Evolutionary conservation across 2,329 filamentous ascomycete species (phyloP), one percentile per base, ranked within the genome.

Genomic region (Pseudopithomyces chartarum): DNA sequence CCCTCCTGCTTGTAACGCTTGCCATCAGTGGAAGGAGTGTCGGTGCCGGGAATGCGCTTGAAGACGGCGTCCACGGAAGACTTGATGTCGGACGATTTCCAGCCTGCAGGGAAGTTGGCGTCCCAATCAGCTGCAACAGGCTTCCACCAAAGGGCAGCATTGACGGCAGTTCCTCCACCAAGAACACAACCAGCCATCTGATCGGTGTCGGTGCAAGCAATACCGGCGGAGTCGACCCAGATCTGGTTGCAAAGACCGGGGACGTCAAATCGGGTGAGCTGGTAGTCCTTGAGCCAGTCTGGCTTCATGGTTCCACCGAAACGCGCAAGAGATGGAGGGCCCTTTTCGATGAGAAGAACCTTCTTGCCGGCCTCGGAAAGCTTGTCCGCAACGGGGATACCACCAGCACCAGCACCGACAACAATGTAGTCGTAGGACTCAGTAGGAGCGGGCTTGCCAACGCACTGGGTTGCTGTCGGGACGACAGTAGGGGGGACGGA

Each of bases 161-260:
- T 91, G 66, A 90, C 80, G 26, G 86, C 84, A 13, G 85, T 84
- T 7, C 86, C 85, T 54, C 88, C 89, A 47, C 89, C 89, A 2
- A 91, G 81, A 42, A 91, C 80, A 59, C 89, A 91, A 13, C 87
- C 89, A 12, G 87, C 86, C 86, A 90, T 90, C 65, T 88, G 85
- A 59, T 88, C 87, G n/a, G 85, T 86, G 70, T 91, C 88, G 1
- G 81, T 82, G 73, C 89, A 91, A 34, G 85, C 84, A 63, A 90
- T 85, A 26, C 86, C 87, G 3, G 79, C 79, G 10, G 84, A 86
- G 66, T 89, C 82, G 3, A 80, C 76, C 83, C 86, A 89, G 62
- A 91, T 89, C 74, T 90, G 80, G 70, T 90, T 90, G 73, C 86
- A 89, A 57, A 90, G 83, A 53, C 87, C 87, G 0, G 88, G 88